phyloP scores from a whole-genome alignment of 805 yeast genomes.

The Spathaspora arborariae region DNA sequence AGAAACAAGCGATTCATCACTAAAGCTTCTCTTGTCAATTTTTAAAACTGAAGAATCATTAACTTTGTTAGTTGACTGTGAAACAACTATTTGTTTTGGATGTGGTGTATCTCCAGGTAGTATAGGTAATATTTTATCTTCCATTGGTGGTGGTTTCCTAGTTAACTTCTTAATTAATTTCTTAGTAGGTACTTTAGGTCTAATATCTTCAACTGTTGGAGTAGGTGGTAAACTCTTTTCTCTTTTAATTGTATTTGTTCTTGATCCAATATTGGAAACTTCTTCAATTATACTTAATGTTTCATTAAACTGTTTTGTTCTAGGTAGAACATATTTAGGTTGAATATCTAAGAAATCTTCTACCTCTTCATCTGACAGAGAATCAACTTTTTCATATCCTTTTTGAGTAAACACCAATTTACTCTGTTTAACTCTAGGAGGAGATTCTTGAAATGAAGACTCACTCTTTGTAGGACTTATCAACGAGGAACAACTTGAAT shows the following conservation, averaged over 20 bases:
- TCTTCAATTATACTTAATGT: slow-evolving; percentile 43
- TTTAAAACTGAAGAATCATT: slow-evolving; percentile 7
- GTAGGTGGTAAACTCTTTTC: slow-evolving; percentile 12
- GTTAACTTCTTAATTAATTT: slow-evolving; percentile 1
- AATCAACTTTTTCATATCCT: slow-evolving; percentile 33
- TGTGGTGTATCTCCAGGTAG: neutral
- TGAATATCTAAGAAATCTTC: no score
- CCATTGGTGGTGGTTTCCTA: slow-evolving; percentile 3
- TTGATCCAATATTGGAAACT: slow-evolving; percentile 26
- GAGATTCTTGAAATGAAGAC: slow-evolving; percentile 8
- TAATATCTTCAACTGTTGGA: neutral
- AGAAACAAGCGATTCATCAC: slow-evolving; percentile 37
- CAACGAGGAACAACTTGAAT: slow-evolving; percentile 9
- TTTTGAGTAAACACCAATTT: slow-evolving; percentile 32
- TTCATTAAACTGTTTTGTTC: slow-evolving; percentile 14
- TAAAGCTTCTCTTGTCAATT: slow-evolving; percentile 25
- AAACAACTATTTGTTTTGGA: neutral
- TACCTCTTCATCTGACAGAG: slow-evolving; percentile 20
- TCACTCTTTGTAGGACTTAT: slow-evolving; percentile 9
- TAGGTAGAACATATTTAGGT: no score
- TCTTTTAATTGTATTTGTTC: slow-evolving; percentile 24
- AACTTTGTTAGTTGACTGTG: neutral
- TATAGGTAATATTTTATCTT: neutral
- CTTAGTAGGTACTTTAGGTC: neutral
- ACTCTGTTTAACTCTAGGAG: slow-evolving; percentile 7